Base-by-base conservation (phyloP, 208 protist genomes). In the Acanthamoeba healyi region DNA sequence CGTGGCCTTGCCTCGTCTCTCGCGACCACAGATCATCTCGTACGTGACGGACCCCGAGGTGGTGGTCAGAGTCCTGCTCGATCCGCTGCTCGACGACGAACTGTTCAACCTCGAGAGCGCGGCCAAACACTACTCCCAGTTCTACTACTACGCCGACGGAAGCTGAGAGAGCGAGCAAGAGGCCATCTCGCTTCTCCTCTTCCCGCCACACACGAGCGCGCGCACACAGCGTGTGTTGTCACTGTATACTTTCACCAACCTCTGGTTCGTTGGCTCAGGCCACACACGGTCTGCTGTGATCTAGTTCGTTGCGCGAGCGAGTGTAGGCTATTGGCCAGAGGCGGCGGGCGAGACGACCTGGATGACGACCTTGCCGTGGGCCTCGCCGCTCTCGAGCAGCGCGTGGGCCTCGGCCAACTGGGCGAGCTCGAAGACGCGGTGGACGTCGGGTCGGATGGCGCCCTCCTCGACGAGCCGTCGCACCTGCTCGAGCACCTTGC, bases 401-500 rank as follows among this genome's bases (percentile, higher is more conserved):
- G 38, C 74, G 74, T 82, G 74, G 74, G 74, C 74, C 32, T 82
- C 44, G 74, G 74, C 2, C 74, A 82, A 10, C 32, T 49, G 42
- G 38, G 42, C 42, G 42, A 82, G 44, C 24, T 82, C 74, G 32
- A 82, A 82, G 17, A 82, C 44, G 10, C 74, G 38, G 14, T 82
- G 24, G 24, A 54, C n/a, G 36, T 82, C 74, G 42, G 74, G 74
- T 34, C 44, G 38, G 38, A 82, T 49, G 74, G 19, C 74, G 36
- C 38, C 38, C 74, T 82, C 44, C 44, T 82, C 74, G n/a, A 82
- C 74, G n/a, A 82, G 74, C 74, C 14, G 74, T 6, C 74, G 38
- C 74, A 82, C 74, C 32, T 82, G 42, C 44, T 82, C 74, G 34
- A 82, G 74, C 44, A 49, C 44, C 74, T 82, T 82, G 74, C 74